These are phyloP conservation scores for Sphenostylis stenocarpa DNA, from an alignment of 306 rosid genomes.

Conservation along the genomic window DNA sequence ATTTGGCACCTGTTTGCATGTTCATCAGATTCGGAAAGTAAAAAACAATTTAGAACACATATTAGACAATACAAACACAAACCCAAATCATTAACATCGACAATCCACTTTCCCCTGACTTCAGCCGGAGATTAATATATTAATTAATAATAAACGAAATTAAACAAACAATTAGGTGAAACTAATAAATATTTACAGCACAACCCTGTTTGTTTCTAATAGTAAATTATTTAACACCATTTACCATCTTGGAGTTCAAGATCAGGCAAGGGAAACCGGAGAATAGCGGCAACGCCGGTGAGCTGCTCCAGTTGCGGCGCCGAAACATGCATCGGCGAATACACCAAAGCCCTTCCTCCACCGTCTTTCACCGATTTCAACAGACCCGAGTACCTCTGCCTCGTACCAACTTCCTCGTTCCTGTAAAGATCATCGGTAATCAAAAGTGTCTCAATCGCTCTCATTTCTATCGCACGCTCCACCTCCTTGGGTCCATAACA, in stretches of 20 bases:
- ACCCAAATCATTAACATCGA: too few relatives aligned
- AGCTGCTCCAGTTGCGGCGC: constrained; percentile 27
- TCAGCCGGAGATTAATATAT: neutral
- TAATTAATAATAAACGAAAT: neutral
- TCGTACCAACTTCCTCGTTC: constrained; percentile 26
- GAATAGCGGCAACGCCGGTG: constrained; percentile 43
- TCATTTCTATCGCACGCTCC: constrained; percentile 41
- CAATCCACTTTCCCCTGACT: neutral
- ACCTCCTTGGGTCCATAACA: constrained; percentile 39
- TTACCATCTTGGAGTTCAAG: neutral
- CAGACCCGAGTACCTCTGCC: constrained; percentile 4
- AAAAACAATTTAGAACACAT: too few relatives aligned
- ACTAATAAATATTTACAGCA: neutral
- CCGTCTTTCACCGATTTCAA: constrained; percentile 34
- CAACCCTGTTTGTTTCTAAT: neutral
- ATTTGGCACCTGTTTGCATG: too few relatives aligned
- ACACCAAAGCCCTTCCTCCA: constrained; percentile 46
- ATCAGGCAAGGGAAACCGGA: constrained; percentile 49
- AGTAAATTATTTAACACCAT: neutral
- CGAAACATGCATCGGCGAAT: constrained; percentile 39
- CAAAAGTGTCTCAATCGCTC: constrained; percentile 42
- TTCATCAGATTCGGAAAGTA: too few relatives aligned
- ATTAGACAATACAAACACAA: too few relatives aligned
- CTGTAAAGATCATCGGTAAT: constrained; percentile 40
- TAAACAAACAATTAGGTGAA: neutral